These are phyloP conservation scores for Colletotrichum sp. DNA, from an alignment of 2,329 filamentous ascomycete genomes.

Conservation along the genomic window DNA sequence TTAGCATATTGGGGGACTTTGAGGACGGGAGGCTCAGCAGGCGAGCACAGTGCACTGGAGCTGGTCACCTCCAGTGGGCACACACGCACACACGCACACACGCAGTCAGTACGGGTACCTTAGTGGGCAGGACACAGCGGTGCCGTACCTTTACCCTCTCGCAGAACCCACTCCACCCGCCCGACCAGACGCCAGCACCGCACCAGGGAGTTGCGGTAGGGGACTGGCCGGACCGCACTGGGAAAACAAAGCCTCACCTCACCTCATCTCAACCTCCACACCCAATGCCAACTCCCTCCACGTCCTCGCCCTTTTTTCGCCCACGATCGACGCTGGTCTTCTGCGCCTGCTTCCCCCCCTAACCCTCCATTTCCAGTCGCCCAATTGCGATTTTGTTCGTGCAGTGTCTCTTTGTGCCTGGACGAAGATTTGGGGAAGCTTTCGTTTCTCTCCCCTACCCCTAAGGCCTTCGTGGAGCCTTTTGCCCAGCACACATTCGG, in stretches of 20 bases:
- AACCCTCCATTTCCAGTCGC: conserved; percentile 38
- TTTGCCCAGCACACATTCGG: background rate
- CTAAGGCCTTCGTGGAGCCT: background rate
- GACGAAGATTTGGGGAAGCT: conserved; percentile 15
- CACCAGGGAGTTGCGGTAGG: conserved; percentile 2
- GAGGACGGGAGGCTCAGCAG: background rate
- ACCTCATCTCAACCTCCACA: conserved; percentile 31
- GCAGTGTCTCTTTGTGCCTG: conserved; percentile 6
- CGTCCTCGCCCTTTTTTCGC: conserved; percentile 31
- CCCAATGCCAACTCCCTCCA: conserved; percentile 29
- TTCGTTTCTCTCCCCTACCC: conserved; percentile 13
- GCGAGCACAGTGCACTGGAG: background rate
- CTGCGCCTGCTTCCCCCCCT: conserved; percentile 22
- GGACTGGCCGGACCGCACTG: conserved; percentile 1
- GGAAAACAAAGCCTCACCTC: conserved; percentile 49
- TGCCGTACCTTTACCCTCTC: background rate
- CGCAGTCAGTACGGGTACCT: background rate
- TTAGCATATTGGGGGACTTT: background rate
- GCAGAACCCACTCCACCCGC: background rate
- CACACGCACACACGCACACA: background rate
- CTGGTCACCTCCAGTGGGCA: background rate
- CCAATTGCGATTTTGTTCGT: conserved; percentile 43
- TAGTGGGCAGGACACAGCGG: background rate
- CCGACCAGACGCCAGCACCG: background rate
- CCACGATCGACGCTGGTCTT: conserved; percentile 26